Evolutionary conservation across 2,329 filamentous ascomycete species (phyloP).

Genomic region (Penicillium digitatum): DNA sequence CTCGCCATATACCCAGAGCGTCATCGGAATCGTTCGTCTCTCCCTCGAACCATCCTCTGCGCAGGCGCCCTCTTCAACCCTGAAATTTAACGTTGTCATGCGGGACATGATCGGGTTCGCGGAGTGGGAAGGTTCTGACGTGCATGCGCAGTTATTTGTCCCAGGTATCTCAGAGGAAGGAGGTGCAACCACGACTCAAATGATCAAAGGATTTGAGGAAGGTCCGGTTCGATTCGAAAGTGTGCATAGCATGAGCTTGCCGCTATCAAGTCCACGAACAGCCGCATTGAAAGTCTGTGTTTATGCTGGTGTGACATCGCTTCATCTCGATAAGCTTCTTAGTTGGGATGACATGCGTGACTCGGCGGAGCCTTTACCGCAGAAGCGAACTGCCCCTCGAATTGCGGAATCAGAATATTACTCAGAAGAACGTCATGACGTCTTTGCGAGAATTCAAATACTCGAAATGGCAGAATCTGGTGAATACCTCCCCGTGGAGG

Average conservation of each 20-base stretch:
- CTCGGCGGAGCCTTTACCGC: conserved; percentile 53
- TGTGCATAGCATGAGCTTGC: conserved; percentile 95
- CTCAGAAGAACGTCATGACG: conserved; percentile 87
- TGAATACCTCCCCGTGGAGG: conserved; percentile 87
- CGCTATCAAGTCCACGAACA: conserved; percentile 69
- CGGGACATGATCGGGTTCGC: conserved; percentile 92
- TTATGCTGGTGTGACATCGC: conserved; percentile 82
- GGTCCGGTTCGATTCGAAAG: conserved; percentile 90
- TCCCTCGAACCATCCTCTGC: conserved; percentile 91
- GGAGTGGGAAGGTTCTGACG: conserved; percentile 89
- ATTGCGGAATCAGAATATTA: conserved; percentile 91
- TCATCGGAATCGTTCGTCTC: conserved; percentile 83
- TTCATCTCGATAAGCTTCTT: conserved; percentile 93
- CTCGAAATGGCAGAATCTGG: conserved; percentile 88
- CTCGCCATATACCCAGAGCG: conserved; percentile 86
- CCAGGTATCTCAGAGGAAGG: conserved; percentile 85
- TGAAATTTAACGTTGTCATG: conserved; percentile 99
- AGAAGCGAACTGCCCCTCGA: conserved; percentile 60
- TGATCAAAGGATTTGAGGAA: conserved; percentile 92
- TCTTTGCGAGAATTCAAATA: conserved; percentile 82
- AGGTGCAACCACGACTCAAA: conserved; percentile 89
- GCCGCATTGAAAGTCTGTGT: conserved; percentile 80
- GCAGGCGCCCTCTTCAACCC: conserved; percentile 80
- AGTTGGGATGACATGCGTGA: conserved; percentile 99
- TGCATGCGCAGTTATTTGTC: conserved; percentile 95